Percentiles rank a stretch among this genome's conserved stretches.
These are phyloP conservation scores for Claviceps lovelessii DNA, from an alignment of 2,329 filamentous ascomycete genomes.

Conservation along the genomic window DNA sequence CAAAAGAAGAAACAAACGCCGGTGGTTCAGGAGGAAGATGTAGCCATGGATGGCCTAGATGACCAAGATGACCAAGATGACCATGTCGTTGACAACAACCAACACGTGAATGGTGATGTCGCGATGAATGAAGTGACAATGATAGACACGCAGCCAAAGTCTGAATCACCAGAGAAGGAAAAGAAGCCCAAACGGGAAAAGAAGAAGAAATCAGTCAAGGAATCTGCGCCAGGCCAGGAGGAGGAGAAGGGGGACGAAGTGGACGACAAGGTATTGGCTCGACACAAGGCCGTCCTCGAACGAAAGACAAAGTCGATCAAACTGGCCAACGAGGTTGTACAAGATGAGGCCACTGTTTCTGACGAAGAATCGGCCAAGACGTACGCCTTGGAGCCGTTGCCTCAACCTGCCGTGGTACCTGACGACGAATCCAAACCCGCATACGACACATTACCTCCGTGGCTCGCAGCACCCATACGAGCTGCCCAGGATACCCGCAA, in stretches of 20 bases:
- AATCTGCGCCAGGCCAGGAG: constrained; percentile 7
- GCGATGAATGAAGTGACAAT: constrained; percentile 1
- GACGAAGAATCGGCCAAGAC: constrained; percentile 29
- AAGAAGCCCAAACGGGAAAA: constrained; percentile 3
- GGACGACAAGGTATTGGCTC: constrained; percentile 16
- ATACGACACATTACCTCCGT: constrained; percentile 67
- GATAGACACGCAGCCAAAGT: not conserved
- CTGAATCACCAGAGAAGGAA: not conserved
- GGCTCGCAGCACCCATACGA: constrained; percentile 64
- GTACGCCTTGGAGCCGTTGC: constrained; percentile 66
- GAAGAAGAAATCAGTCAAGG: constrained; percentile 16
- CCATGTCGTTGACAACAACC: not conserved
- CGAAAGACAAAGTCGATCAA: constrained; percentile 42
- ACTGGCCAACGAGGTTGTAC: constrained; percentile 27
- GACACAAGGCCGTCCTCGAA: constrained; percentile 38
- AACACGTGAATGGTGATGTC: not conserved
- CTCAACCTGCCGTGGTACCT: constrained; percentile 54
- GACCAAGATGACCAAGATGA: not conserved
- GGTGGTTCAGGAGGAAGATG: not conserved
- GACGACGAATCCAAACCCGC: constrained; percentile 44
- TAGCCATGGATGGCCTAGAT: not conserved
- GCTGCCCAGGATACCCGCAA: constrained; percentile 45
- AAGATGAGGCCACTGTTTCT: constrained; percentile 15
- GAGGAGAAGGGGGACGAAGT: constrained; percentile 12
- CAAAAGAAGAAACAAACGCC: not conserved